Percentiles rank a stretch among this genome's conserved stretches.
Evolutionary conservation across 257 asterid species (phyloP).

Genomic region (Rehmannia glutinosa): DNA sequence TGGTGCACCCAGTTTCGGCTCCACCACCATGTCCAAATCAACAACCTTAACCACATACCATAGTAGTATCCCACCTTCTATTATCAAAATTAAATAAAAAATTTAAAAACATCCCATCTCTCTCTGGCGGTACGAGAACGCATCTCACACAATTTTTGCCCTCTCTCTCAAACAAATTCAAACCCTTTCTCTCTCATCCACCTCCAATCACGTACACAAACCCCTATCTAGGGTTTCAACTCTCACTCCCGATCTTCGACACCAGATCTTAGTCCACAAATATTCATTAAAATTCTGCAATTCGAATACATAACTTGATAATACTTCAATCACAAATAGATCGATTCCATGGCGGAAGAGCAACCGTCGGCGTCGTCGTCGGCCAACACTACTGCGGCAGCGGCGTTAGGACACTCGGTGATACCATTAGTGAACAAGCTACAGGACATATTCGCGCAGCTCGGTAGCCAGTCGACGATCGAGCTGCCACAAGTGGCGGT

Average conservation of each 20-base stretch:
- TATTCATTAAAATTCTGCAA: neutral
- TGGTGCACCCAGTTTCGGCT: neutral
- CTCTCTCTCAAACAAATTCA: conserved; percentile 17
- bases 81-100: neutral
- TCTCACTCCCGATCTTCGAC: conserved; percentile 15
- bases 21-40: conserved; percentile 19
- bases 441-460: conserved; percentile 89
- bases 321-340: neutral
- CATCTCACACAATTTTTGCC: conserved; percentile 7
- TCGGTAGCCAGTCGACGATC: conserved; percentile 81
- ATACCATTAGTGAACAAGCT: conserved; percentile 88
- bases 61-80: neutral
- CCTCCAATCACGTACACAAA: conserved; percentile 13
- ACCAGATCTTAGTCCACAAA: conserved; percentile 19
- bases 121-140: conserved; percentile 14
- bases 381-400: conserved; percentile 25
- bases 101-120: neutral
- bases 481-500: conserved; percentile 99
- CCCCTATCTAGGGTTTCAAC: conserved; percentile 31
- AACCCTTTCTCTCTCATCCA: conserved; percentile 25
- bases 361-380: conserved; percentile 37
- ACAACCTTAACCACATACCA: conserved; percentile 15
- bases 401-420: conserved; percentile 70
- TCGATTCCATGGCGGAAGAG: conserved; percentile 69
- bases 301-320: neutral